phyloP scores from a whole-genome alignment of 1,139 yeast species.

The Yamadazyma conglobata region DNA sequence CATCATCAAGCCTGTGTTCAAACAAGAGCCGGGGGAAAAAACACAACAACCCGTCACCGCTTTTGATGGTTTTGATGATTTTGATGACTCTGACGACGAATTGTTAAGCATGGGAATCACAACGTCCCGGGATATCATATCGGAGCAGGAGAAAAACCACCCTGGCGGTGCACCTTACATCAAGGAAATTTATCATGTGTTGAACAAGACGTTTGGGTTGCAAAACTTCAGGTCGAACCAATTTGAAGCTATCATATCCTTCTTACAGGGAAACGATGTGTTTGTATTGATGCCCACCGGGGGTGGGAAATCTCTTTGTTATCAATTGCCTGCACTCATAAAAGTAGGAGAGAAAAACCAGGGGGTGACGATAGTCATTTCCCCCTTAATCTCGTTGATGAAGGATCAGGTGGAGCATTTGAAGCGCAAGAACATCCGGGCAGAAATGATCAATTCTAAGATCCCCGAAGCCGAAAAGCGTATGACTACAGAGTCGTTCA shows the following conservation, averaged over 20 bases:
- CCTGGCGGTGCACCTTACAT: slow-evolving; percentile 38
- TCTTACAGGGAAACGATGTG: slow-evolving; percentile 78
- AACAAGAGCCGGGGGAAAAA: background rate
- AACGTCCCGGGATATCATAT: slow-evolving; percentile 13
- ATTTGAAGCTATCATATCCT: slow-evolving; percentile 78
- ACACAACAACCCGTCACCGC: background rate
- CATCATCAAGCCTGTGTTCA: slow-evolving; percentile 1
- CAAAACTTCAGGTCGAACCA: slow-evolving; percentile 78
- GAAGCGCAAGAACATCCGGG: slow-evolving; percentile 60
- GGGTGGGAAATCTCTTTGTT: slow-evolving; percentile 95
- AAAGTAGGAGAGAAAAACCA: slow-evolving; percentile 59
- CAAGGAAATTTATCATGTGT: slow-evolving; percentile 56
- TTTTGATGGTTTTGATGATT: slow-evolving; percentile 8
- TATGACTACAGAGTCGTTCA: slow-evolving; percentile 58
- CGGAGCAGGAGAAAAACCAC: slow-evolving; percentile 16
- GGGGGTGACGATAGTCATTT: slow-evolving; percentile 89
- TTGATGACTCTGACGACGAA: slow-evolving; percentile 37
- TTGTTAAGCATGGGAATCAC: slow-evolving; percentile 12
- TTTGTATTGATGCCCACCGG: slow-evolving; percentile 99
- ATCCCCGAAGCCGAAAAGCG: slow-evolving; percentile 63
- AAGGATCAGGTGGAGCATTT: slow-evolving; percentile 94
- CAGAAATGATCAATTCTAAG: slow-evolving; percentile 86
- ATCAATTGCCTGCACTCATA: slow-evolving; percentile 89
- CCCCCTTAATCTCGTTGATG: slow-evolving; percentile 95
- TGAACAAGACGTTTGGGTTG: slow-evolving; percentile 61